Percentiles rank a stretch among this genome's conserved stretches.
These are phyloP conservation scores for Leucoagaricus sp. DNA, from an alignment of 1,284 basidiomycete genomes.

Conservation along the genomic window DNA sequence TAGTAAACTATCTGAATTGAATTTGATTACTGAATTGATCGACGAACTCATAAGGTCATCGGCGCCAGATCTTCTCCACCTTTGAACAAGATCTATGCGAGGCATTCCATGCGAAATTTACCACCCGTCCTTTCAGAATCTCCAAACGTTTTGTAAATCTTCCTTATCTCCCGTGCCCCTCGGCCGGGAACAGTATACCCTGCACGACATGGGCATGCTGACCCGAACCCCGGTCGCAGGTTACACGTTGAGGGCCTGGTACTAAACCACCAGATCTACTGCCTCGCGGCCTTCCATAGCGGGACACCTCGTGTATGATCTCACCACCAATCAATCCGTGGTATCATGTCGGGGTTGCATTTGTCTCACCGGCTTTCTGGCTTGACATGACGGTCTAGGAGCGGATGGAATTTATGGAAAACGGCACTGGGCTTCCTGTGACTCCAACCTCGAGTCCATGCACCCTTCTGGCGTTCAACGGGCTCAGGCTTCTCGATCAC, in stretches of 20 bases:
- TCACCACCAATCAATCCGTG: conserved; percentile 28
- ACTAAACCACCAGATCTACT: conserved; percentile 45
- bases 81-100: conserved; percentile 14
- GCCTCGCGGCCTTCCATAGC: conserved; percentile 57
- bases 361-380: conserved; percentile 13
- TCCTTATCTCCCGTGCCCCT: conserved; percentile 54
- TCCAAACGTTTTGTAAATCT: conserved; percentile 23
- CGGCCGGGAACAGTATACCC: conserved; percentile 54
- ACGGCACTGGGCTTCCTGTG: conserved; percentile 12
- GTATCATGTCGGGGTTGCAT: conserved; percentile 17
- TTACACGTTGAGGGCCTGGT: conserved; percentile 52
- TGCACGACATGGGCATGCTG: conserved; percentile 67
- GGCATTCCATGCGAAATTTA: not conserved
- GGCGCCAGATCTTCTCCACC: conserved; percentile 4
- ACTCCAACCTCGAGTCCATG: conserved; percentile 10
- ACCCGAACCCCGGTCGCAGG: conserved; percentile 63
- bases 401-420: conserved; percentile 12
- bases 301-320: conserved; percentile 35
- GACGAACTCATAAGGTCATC: conserved; percentile 1
- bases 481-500: conserved; percentile 72
- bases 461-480: conserved; percentile 34
- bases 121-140: conserved; percentile 4
- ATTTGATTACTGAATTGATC: conserved; percentile 12
- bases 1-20: conserved; percentile 13
- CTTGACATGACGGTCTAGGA: conserved; percentile 12